Base-by-base conservation (phyloP, 768 basidiomycete genomes). In the Pulveroboletus sp. region DNA sequence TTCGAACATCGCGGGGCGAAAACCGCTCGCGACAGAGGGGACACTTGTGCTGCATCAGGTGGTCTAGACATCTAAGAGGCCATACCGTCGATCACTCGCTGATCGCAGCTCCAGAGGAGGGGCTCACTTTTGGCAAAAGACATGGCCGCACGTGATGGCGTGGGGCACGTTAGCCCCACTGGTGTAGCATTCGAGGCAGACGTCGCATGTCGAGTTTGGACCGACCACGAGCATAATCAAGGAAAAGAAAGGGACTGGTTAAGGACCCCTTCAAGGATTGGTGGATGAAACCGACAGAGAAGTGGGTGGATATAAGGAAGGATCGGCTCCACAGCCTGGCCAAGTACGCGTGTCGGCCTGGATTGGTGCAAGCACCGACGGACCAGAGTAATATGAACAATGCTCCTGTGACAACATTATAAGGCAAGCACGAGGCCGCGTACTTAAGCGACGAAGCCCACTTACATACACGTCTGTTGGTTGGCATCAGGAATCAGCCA, bases 81-180 rank as follows among this genome's bases (percentile, higher is more conserved):
- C 36, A 47, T 47, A 48, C 19, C 43, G 6, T 29, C 12, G 27
- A 29, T 29, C 27, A 29, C 12, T 9, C 29, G 38, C 42, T 29
- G 48, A 58, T 56, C 38, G 34, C 29, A 16, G 17, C 29, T 9
- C 24, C 47, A 73, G 72, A 63, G 39, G 6, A 40, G 13, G 39
- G 13, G 34, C 70, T 58, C 34, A 71, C 72, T 53, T 67, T 54
- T 69, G 67, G 58, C 83, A 89, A 68, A 86, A 86, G 48, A 82
- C 78, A 63, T 89, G 86, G 16, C 87, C 87, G 53, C 87, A 89
- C 41, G 73, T 51, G 58, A 88, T 84, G 42, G 80, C 76, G 60
- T 82, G 79, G 43, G 86, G 85, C 8, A 76, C 73, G 62, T 79
- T 82, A 39, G 56, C 56, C 43, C 77, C 78, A 45, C 64, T 64